Percentiles rank a stretch among this genome's conserved stretches.
phyloP scores from a whole-genome alignment of 2,329 filamentous ascomycete species.

The Aureobasidium subglaciale region DNA sequence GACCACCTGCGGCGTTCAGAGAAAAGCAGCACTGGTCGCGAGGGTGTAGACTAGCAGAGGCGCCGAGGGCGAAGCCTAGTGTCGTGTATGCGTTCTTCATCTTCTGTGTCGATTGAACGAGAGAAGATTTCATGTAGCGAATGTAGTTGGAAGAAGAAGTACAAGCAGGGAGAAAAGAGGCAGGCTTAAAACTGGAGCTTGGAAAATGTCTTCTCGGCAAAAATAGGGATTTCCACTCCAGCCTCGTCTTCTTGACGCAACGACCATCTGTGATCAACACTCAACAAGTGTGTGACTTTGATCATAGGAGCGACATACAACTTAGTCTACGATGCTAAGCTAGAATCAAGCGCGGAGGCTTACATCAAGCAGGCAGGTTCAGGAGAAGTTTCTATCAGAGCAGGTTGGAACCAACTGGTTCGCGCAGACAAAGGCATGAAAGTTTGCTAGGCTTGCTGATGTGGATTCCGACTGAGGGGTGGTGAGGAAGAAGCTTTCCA shows the following conservation, averaged over 20 bases:
- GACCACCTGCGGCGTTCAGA: constrained; percentile 42
- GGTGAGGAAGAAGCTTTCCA: background rate
- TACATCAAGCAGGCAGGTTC: background rate
- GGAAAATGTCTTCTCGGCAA: background rate
- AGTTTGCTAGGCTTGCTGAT: background rate
- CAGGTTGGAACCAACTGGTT: background rate
- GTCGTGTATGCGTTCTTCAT: constrained; percentile 16
- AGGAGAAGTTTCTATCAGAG: background rate
- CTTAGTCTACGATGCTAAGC: constrained; percentile 11
- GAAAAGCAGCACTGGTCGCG: constrained; percentile 39
- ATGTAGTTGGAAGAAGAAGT: background rate
- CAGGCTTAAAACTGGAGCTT: constrained; percentile 1
- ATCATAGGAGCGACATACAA: background rate
- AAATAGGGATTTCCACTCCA: background rate
- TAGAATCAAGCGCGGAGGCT: background rate
- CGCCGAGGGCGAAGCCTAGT: constrained; percentile 15
- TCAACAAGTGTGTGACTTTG: background rate
- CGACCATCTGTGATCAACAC: background rate
- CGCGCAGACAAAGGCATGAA: background rate
- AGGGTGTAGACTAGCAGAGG: constrained; percentile 10
- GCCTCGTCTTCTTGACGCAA: background rate
- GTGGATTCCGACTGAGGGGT: background rate
- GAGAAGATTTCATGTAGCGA: background rate
- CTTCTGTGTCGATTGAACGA: constrained; percentile 4
- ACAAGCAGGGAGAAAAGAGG: background rate